Percentiles rank a stretch among this genome's conserved stretches.
These are phyloP conservation scores for Russula emetica DNA, from an alignment of 768 basidiomycete genomes.

Conservation along the genomic window DNA sequence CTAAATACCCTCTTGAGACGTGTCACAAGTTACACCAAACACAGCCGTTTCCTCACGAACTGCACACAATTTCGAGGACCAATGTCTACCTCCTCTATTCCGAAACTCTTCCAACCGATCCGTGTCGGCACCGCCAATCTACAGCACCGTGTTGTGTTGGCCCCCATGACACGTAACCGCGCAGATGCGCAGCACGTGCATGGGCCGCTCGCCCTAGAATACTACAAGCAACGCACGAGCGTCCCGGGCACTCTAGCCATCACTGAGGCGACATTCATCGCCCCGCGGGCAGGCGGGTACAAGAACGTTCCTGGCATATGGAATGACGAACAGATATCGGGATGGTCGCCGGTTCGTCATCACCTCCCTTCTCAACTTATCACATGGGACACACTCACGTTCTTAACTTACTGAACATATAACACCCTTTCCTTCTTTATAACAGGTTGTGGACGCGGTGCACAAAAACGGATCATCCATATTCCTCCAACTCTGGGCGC, in stretches of 20 bases:
- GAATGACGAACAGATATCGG: constrained; percentile 50
- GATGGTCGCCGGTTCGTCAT: constrained; percentile 44
- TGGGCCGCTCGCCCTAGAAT: constrained; percentile 37
- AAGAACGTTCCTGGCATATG: constrained; percentile 59
- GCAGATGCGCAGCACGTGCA: constrained; percentile 38
- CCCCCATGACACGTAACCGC: constrained; percentile 49
- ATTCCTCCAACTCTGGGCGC: constrained; percentile 39
- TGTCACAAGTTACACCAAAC: neutral
- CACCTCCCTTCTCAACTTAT: neutral
- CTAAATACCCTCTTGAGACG: neutral
- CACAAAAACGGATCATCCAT: constrained; percentile 37
- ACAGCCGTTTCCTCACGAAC: neutral
- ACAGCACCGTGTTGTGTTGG: constrained; percentile 50
- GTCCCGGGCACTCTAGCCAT: constrained; percentile 52
- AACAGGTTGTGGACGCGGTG: constrained; percentile 30
- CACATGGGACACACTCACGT: neutral
- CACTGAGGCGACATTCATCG: constrained; percentile 54
- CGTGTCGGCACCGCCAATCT: constrained; percentile 42
- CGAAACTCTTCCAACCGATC: constrained; percentile 45
- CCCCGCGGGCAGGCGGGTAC: constrained; percentile 47
- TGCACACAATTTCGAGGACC: neutral
- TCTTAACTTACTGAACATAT: neutral
- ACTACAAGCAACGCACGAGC: constrained; percentile 48
- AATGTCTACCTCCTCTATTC: neutral
- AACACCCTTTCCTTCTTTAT: too few species aligned